These are phyloP conservation scores for Westerdykella ornata DNA, from an alignment of 2,329 filamentous ascomycete genomes.

Conservation along the genomic window DNA sequence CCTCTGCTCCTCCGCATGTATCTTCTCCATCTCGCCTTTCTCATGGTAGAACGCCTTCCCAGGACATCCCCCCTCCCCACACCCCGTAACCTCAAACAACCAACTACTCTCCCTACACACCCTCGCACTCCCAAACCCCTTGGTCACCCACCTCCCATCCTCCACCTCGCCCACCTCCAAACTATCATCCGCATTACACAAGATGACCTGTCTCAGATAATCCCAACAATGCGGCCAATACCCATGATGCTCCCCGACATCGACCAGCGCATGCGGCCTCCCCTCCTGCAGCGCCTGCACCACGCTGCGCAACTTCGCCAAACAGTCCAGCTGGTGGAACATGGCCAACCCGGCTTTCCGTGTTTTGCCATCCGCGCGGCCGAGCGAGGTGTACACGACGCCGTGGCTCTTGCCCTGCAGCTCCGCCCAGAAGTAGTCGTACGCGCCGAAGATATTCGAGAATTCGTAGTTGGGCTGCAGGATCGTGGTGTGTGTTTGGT, in stretches of 20 bases:
- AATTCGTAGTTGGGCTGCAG: slow-evolving; percentile 5
- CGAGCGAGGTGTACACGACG: slow-evolving; percentile 3
- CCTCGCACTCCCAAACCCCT: slow-evolving; percentile 6
- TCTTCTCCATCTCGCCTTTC: slow-evolving; percentile 2
- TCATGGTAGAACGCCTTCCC: slow-evolving; percentile 3
- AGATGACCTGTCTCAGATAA: slow-evolving; percentile 9
- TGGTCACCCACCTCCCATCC: slow-evolving; percentile 2
- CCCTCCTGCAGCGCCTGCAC: slow-evolving; percentile 4
- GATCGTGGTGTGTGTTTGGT: slow-evolving; percentile 1
- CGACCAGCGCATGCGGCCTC: slow-evolving; percentile 2
- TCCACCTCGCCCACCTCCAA: slow-evolving; percentile 8
- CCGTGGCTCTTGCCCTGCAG: slow-evolving; percentile 5
- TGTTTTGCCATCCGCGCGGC: slow-evolving; percentile 2
- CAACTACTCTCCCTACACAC: slow-evolving; percentile 10
- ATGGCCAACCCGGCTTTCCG: slow-evolving; percentile 6
- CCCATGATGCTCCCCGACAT: not conserved
- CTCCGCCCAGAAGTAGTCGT: slow-evolving; percentile 5
- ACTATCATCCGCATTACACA: slow-evolving; percentile 12
- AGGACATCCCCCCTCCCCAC: slow-evolving; percentile 7
- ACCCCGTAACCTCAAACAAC: slow-evolving; percentile 9
- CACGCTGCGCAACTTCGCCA: slow-evolving; percentile 4
- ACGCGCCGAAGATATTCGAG: not conserved
- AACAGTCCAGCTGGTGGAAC: slow-evolving; percentile 13
- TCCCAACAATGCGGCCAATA: slow-evolving; percentile 11
- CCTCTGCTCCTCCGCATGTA: not conserved